phyloP scores from a whole-genome alignment of 345 rosid species.

The Microthlaspi erraticum region DNA sequence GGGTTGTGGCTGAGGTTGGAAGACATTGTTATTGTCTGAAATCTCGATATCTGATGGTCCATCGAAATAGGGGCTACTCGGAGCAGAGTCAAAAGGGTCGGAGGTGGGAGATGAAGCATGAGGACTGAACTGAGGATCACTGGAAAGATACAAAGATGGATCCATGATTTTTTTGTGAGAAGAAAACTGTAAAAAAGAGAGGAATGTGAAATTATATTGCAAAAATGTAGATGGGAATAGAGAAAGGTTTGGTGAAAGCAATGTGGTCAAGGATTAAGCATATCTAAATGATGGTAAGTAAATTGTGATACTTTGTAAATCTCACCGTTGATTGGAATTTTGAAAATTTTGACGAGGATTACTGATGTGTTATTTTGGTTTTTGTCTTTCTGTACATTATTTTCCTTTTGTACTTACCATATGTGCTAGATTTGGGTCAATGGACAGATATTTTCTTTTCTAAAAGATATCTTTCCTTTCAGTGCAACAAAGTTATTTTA shows the following conservation, averaged over 20 bases:
- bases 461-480: constrained; percentile 4
- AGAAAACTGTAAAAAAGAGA: constrained; percentile 21
- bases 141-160: constrained; percentile 37
- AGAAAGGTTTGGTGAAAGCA: constrained; percentile 6
- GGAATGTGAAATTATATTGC: background rate
- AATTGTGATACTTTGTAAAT: background rate
- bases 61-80: background rate
- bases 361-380: constrained; percentile 20
- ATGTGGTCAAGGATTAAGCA: constrained; percentile 6
- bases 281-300: constrained; percentile 10
- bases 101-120: background rate
- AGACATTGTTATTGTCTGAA: constrained; percentile 21
- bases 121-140: constrained; percentile 29
- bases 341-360: constrained; percentile 7
- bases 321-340: background rate
- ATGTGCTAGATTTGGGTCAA: too few species aligned
- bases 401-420: too few species aligned
- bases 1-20: constrained; percentile 12
- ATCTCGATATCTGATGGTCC: background rate
- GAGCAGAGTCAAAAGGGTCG: background rate
- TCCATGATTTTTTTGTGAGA: constrained; percentile 28
- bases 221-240: background rate
- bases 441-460: background rate
- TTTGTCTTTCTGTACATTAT: constrained; percentile 17
- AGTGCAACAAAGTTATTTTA: background rate